Evolutionary conservation across 2,329 filamentous ascomycete genomes (phyloP), one percentile per base, ranked within the genome.

Genomic region (Pseudogymnoascus sp.): DNA sequence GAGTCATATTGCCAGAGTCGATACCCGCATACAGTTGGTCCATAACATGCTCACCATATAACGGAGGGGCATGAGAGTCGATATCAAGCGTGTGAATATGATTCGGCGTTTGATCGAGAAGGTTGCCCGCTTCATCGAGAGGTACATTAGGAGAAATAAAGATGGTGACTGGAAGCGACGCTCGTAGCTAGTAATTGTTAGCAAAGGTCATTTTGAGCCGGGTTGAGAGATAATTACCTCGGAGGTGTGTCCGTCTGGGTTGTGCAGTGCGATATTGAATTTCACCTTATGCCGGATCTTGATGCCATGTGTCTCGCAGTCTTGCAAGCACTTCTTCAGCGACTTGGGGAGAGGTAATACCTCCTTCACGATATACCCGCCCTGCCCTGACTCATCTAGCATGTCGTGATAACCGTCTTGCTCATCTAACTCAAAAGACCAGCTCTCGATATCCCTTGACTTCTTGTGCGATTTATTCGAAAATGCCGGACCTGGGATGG

Each of bases 111-210:
- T 85, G 81, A 60, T 81, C 79, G 60, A 90, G 78, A 2, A 97
- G 81, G 68, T 89, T 87, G 67, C 96, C 94, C 63, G 93, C 84
- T 59, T 96, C 91, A 68, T 94, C 90, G 37, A 97, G 83, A 0
- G 91, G 88, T 68, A 96, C 85, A 70, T 94, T 94, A 0, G 94
- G 93, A 4, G 94, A 99, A 66, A 97, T 97, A 75, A 96, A 97
- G 38, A 99, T 87, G 60, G 91, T 91, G 14, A 97, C 83, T 1
- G 94, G 92, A 32, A 97, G 83, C 41, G 91, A 94, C 54, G 93
- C 93, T 59, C 93, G 88, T 59, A 97, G 83, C 85, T 89, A 66
- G 34, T 35, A 59, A 61, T 37, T 22, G 64, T 72, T 60, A 59
- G 35, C 12, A 62, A 18, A 25, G 35, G 28, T 63, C 35, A 20